These are phyloP conservation scores for Letharia columbiana DNA, from an alignment of 495 filamentous ascomycete species.

Conservation along the genomic window DNA sequence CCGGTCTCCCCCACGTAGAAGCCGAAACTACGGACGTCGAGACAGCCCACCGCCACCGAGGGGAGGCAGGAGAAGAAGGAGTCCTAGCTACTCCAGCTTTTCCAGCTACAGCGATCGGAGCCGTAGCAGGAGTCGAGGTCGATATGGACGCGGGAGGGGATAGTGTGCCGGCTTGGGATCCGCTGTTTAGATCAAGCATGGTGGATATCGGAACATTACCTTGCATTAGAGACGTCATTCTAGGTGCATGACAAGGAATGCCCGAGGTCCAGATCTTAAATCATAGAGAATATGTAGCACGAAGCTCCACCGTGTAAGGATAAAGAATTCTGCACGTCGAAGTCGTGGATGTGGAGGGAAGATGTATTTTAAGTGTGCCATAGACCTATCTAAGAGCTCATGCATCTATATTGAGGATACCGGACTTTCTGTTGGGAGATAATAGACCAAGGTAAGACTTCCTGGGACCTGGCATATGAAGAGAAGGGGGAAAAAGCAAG, in stretches of 20 bases:
- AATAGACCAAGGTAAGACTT: neutral
- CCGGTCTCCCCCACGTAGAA: conserved; percentile 21
- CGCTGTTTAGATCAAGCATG: neutral
- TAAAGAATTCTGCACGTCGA: neutral
- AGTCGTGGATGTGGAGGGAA: neutral
- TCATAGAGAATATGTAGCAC: neutral
- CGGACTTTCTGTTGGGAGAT: neutral
- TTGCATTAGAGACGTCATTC: neutral
- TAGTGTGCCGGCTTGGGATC: neutral
- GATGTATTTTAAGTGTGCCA: neutral
- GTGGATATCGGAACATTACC: neutral
- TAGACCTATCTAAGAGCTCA: neutral
- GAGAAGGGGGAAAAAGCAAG: neutral
- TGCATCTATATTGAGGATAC: neutral
- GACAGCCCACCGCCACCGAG: conserved; percentile 27
- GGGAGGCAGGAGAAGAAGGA: conserved; percentile 39
- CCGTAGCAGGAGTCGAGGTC: conserved; percentile 37
- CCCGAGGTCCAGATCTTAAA: neutral
- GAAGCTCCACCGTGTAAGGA: neutral
- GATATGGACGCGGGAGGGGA: conserved; percentile 27
- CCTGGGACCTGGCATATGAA: neutral
- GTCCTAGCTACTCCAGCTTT: conserved; percentile 49
- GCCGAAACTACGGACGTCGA: conserved; percentile 33
- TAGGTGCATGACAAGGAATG: neutral
- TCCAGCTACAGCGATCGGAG: conserved; percentile 41